A percentile compares a stretch with the other conserved stretches of the same genome.
Conservation (phyloP, 73 alveolate genomes). For the Stentor coeruleus region DNA sequence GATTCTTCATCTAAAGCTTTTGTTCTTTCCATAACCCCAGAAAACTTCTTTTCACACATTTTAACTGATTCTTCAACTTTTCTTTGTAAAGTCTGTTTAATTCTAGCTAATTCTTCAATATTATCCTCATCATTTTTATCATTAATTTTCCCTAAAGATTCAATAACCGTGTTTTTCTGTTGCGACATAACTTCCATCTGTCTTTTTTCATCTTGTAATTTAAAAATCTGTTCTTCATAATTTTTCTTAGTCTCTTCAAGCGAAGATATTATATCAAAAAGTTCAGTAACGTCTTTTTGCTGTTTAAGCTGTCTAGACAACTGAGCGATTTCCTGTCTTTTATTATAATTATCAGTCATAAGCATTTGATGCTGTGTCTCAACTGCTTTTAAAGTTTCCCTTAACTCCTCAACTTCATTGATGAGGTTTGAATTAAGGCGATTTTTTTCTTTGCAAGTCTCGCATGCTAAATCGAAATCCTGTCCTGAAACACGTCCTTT, state of each 20-base stretch:
- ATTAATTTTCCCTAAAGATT: too few species aligned
- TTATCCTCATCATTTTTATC: not conserved
- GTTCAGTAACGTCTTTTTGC: not conserved
- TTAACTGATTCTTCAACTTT: not conserved
- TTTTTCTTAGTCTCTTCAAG: not conserved
- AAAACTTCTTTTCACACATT: not conserved
- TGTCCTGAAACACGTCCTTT: not conserved
- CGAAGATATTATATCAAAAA: not conserved
- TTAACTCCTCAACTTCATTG: not conserved
- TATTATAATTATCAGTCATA: not conserved
- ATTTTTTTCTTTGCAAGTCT: not conserved
- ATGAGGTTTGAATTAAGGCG: not conserved
- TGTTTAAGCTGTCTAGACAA: not conserved
- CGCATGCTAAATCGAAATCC: not conserved
- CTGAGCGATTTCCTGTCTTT: not conserved
- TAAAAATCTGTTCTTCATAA: not conserved
- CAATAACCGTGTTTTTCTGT: too few species aligned
- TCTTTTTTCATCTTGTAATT: not conserved
- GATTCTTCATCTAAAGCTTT: not conserved
- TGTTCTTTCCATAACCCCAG: not conserved
- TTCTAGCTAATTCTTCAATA: not conserved
- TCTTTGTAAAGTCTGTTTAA: not conserved
- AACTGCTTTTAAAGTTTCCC: not conserved
- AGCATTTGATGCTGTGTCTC: not conserved
- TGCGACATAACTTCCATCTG: not conserved